phyloP scores from a whole-genome alignment of 2,329 filamentous ascomycete species.

The Nemania sp. region DNA sequence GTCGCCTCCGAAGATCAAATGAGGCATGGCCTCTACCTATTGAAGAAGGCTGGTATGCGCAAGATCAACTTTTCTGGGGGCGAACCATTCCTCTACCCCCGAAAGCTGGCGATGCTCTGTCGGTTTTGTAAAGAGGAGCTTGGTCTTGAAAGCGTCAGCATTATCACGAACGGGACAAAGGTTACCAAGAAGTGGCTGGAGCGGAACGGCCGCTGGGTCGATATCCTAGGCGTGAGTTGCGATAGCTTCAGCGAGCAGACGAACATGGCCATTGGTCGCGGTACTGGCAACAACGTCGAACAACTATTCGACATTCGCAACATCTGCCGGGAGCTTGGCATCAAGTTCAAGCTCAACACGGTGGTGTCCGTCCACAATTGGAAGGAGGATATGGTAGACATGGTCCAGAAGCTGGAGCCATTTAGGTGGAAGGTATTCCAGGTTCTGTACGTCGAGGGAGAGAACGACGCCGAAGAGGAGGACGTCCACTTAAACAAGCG shows the following conservation, averaged over 20 bases:
- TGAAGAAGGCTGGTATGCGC: slow-evolving; percentile 56
- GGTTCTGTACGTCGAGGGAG: slow-evolving; percentile 55
- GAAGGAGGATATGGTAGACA: slow-evolving; percentile 53
- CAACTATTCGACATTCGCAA: slow-evolving; percentile 49
- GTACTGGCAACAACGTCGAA: slow-evolving; percentile 51
- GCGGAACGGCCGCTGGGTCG: slow-evolving; percentile 49
- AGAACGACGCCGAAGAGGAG: slow-evolving; percentile 53
- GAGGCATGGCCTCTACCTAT: slow-evolving; percentile 50
- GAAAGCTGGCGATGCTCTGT: slow-evolving; percentile 48
- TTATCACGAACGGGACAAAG: slow-evolving; percentile 58
- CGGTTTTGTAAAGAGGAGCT: slow-evolving; percentile 55
- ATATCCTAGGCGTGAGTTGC: slow-evolving; percentile 60
- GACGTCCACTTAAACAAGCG: slow-evolving; percentile 29
- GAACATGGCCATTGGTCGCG: slow-evolving; percentile 57
- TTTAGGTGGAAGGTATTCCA: slow-evolving; percentile 63
- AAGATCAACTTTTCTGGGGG: slow-evolving; percentile 62
- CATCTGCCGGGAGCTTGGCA: slow-evolving; percentile 51
- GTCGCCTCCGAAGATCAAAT: slow-evolving; percentile 47
- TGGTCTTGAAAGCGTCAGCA: slow-evolving; percentile 54
- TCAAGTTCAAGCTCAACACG: slow-evolving; percentile 63
- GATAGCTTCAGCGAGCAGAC: slow-evolving; percentile 57
- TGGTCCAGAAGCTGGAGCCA: slow-evolving; percentile 47
- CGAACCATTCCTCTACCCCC: slow-evolving; percentile 57
- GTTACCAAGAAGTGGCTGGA: slow-evolving; percentile 50
- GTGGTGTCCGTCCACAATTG: slow-evolving; percentile 55